These are phyloP conservation scores for Calonectria fujianensis DNA, from an alignment of 2,329 filamentous ascomycete genomes.

Conservation along the genomic window DNA sequence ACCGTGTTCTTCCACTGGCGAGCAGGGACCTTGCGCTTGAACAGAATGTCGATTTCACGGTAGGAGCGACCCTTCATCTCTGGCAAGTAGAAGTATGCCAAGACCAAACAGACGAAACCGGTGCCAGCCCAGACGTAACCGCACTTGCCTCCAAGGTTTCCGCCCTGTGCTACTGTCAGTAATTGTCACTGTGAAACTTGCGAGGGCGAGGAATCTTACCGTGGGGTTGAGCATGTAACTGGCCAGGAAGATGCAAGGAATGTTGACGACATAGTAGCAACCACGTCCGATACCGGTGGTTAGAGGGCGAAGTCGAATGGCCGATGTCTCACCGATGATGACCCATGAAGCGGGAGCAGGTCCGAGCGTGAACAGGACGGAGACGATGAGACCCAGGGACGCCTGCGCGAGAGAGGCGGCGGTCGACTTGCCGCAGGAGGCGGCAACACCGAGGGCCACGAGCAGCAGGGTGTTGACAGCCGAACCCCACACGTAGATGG, in stretches of 20 bases:
- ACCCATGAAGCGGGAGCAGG: slow-evolving; percentile 79
- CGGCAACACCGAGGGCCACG: slow-evolving; percentile 76
- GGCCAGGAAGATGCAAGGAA: slow-evolving; percentile 79
- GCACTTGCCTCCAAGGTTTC: slow-evolving; percentile 71
- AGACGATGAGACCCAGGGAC: slow-evolving; percentile 78
- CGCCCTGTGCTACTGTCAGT: slow-evolving; percentile 58
- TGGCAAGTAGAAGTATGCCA: slow-evolving; percentile 70
- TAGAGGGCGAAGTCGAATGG: slow-evolving; percentile 78
- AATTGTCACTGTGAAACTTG: slow-evolving; percentile 1
- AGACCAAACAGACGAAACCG: slow-evolving; percentile 71
- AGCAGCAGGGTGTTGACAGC: slow-evolving; percentile 72
- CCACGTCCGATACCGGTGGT: slow-evolving; percentile 79
- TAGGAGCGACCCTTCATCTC: slow-evolving; percentile 76
- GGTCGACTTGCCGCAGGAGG: slow-evolving; percentile 65
- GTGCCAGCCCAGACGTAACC: slow-evolving; percentile 78
- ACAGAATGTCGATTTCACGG: slow-evolving; percentile 78
- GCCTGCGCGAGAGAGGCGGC: slow-evolving; percentile 73
- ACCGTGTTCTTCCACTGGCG: slow-evolving; percentile 74
- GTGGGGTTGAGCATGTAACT: slow-evolving; percentile 77
- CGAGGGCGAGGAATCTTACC: slow-evolving; percentile 54
- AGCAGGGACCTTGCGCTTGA: slow-evolving; percentile 71
- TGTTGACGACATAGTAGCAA: slow-evolving; percentile 78
- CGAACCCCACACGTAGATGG: slow-evolving; percentile 79
- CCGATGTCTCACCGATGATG: slow-evolving; percentile 80
- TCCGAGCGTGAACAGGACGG: slow-evolving; percentile 77